phyloP scores from a whole-genome alignment of 257 asterid genomes.

The Prunella vulgaris region DNA sequence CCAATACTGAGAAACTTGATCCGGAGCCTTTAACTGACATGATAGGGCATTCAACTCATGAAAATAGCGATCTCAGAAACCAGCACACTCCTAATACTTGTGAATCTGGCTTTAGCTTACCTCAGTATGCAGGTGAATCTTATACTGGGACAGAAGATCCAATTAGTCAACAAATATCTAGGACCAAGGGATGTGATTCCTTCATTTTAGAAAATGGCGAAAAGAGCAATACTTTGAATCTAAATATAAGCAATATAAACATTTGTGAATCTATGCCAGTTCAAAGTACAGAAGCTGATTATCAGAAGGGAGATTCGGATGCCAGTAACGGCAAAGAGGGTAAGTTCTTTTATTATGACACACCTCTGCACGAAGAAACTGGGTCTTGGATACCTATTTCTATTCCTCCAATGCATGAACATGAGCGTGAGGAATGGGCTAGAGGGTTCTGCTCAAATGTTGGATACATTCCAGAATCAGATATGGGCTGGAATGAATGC shows the following conservation, averaged over 20 bases:
- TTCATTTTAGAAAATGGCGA: constrained; percentile 21
- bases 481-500: constrained; percentile 58
- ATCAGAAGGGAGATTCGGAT: constrained; percentile 26
- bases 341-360: constrained; percentile 69
- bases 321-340: constrained; percentile 30
- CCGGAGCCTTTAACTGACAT: constrained; percentile 9
- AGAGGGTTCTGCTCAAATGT: constrained; percentile 71
- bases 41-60: constrained; percentile 13
- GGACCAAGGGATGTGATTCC: constrained; percentile 14
- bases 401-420: constrained; percentile 89
- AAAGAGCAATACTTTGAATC: constrained; percentile 18
- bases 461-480: constrained; percentile 67
- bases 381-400: constrained; percentile 99
- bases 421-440: constrained; percentile 78
- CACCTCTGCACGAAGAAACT: constrained; percentile 84
- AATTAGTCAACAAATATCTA: constrained; percentile 14
- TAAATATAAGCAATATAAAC: constrained; percentile 20
- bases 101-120: constrained; percentile 10
- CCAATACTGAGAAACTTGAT: constrained; percentile 23
- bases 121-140: constrained; percentile 17
- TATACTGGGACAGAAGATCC: constrained; percentile 23
- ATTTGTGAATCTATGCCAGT: constrained; percentile 19
- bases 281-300: constrained; percentile 21
- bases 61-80: neutral
- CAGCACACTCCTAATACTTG: constrained; percentile 4